Evolutionary conservation across 164 flowering plant genomes (phyloP).

Genomic region (Piper longum): DNA sequence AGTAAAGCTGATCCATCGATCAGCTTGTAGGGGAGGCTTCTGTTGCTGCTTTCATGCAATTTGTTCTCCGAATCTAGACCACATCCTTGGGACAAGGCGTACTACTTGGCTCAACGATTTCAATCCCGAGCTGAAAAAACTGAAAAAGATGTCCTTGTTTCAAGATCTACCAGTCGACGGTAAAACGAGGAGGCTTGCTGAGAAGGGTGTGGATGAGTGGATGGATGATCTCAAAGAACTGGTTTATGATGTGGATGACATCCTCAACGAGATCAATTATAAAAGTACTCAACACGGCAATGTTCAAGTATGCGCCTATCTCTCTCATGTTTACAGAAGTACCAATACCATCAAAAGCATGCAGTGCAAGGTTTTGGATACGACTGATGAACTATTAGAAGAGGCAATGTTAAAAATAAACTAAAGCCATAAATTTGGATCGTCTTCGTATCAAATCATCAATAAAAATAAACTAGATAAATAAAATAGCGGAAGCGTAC

Average conservation of each 20-base stretch:
- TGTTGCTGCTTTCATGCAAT: neutral
- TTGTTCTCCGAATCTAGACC: too few species aligned
- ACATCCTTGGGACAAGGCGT: neutral
- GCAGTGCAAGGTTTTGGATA: neutral
- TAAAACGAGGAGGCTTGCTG: neutral
- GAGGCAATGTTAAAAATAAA: neutral
- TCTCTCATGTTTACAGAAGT: neutral
- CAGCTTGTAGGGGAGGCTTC: neutral
- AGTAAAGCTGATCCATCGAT: too few species aligned
- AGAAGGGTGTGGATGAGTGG: neutral
- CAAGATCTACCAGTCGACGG: neutral
- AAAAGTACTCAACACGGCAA: neutral
- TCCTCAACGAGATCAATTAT: neutral
- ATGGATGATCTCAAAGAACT: neutral
- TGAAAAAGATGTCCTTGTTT: neutral
- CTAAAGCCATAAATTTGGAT: neutral
- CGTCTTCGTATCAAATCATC: neutral
- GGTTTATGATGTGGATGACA: neutral
- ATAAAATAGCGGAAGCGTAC: too few species aligned
- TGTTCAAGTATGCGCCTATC: neutral
- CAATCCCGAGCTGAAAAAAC: neutral
- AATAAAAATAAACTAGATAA: too few species aligned
- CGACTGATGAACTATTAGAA: neutral
- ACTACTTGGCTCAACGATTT: neutral
- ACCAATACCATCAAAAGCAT: neutral